Conservation (phyloP, 768 basidiomycete genomes). For the Saitozyma sp. region DNA sequence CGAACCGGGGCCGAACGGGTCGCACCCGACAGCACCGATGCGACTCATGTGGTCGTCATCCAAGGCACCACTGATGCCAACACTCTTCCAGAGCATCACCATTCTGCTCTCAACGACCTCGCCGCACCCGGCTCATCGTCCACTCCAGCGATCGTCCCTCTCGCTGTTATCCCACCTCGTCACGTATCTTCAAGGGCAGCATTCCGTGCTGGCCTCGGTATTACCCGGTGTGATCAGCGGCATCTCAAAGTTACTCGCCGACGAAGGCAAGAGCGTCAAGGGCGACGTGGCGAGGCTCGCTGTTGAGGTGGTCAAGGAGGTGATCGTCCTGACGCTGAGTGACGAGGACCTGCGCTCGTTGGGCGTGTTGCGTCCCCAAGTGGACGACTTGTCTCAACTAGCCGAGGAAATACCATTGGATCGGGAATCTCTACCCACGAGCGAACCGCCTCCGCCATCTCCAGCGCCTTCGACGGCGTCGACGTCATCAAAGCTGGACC, state of each 20-base stretch:
- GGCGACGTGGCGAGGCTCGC: conserved; percentile 31
- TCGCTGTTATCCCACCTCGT: conserved; percentile 63
- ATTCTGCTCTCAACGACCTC: conserved; percentile 61
- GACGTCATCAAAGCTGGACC: conserved; percentile 52
- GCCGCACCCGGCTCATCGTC: conserved; percentile 60
- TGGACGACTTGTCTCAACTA: conserved; percentile 45
- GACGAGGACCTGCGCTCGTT: conserved; percentile 31
- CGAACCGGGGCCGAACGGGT: conserved; percentile 48
- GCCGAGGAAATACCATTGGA: conserved; percentile 23
- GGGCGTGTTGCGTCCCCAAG: conserved; percentile 25
- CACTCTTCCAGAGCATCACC: conserved; percentile 80
- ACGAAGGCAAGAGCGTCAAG: conserved; percentile 39
- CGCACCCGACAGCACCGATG: conserved; percentile 33
- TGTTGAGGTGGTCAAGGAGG: conserved; percentile 26
- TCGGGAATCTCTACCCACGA: neutral
- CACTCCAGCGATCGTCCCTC: conserved; percentile 68
- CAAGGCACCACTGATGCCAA: conserved; percentile 59
- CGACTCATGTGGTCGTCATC: conserved; percentile 13
- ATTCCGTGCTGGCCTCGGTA: conserved; percentile 58
- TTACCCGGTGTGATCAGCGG: conserved; percentile 80
- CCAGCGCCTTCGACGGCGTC: conserved; percentile 20
- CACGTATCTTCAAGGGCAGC: conserved; percentile 56
- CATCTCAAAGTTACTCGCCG: conserved; percentile 71
- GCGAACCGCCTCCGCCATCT: conserved; percentile 20
- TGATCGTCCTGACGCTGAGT: conserved; percentile 38